Evolutionary conservation across 768 basidiomycete species (phyloP).

Genomic region (Rhizopogon vesiculosus): DNA sequence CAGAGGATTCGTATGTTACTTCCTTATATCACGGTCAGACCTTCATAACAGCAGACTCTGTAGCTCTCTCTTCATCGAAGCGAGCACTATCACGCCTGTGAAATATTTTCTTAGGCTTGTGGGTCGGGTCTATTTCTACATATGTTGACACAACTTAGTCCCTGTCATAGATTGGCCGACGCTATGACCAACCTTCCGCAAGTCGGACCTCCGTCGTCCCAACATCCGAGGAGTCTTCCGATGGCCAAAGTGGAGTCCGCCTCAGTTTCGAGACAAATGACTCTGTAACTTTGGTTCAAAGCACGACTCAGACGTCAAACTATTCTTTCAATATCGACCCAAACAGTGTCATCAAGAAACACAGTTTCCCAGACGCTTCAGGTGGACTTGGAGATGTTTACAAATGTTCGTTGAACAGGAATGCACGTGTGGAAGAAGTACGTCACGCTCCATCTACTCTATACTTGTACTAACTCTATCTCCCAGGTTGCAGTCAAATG

Average conservation of each 20-base stretch:
- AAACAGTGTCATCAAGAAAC: background rate
- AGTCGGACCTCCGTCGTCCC: background rate
- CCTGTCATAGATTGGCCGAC: too few relatives aligned
- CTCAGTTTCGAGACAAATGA: background rate
- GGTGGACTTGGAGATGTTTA: conserved; percentile 45
- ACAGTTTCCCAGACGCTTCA: background rate
- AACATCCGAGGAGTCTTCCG: background rate
- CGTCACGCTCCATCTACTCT: background rate
- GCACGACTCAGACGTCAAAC: background rate
- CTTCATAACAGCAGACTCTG: too few relatives aligned
- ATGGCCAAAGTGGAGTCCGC: background rate
- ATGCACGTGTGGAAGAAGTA: background rate
- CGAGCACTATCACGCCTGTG: background rate
- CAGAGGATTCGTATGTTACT: too few relatives aligned
- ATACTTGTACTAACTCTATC: background rate
- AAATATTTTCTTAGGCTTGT: background rate
- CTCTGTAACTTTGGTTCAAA: background rate
- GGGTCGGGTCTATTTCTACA: background rate
- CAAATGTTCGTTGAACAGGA: conserved; percentile 20
- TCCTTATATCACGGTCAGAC: too few relatives aligned
- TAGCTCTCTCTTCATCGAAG: background rate
- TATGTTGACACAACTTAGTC: background rate
- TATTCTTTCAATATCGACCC: background rate
- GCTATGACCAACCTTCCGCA: too few relatives aligned
- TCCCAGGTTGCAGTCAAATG: conserved; percentile 5